Evolutionary conservation across 352 stramenopile species (phyloP).

Genomic region (Globisporangium megalacanthum): DNA sequence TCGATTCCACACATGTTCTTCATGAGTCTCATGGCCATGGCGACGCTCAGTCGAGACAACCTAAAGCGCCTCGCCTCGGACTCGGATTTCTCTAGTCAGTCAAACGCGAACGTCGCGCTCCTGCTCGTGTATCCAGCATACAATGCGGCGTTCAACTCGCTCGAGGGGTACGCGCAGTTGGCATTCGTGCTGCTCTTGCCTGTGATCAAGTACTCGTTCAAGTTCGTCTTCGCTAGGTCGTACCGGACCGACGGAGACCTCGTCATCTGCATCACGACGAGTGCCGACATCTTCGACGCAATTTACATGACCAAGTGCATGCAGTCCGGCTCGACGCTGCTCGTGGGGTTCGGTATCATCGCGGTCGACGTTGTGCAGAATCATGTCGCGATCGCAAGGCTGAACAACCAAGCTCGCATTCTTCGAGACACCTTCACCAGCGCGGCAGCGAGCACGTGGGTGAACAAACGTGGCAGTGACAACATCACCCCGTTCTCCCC

Average conservation of each 20-base stretch:
- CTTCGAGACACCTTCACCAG: not conserved
- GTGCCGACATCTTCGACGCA: slow-evolving; percentile 11
- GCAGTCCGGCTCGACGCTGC: slow-evolving; percentile 12
- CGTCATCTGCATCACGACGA: not conserved
- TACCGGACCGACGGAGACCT: not conserved
- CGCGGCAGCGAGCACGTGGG: too few relatives aligned
- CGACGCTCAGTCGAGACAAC: not conserved
- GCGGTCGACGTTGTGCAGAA: slow-evolving; percentile 3
- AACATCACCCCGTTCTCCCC: too few relatives aligned
- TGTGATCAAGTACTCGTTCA: slow-evolving; percentile 2
- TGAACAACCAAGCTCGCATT: not conserved
- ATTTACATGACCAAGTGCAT: slow-evolving; percentile 19
- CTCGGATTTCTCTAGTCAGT: too few relatives aligned
- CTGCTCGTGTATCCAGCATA: slow-evolving; percentile 5
- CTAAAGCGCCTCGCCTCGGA: not conserved
- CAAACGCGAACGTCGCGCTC: not conserved
- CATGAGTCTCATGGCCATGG: not conserved
- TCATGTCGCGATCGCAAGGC: not conserved
- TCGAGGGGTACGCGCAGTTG: not conserved
- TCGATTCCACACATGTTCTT: not conserved
- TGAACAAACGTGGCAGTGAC: too few relatives aligned
- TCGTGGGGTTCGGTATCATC: slow-evolving; percentile 14
- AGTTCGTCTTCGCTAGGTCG: not conserved
- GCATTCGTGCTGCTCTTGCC: slow-evolving; percentile 10
- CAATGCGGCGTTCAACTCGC: slow-evolving; percentile 9